Percentiles rank a stretch among this genome's conserved stretches.
These are phyloP conservation scores for Coccomyxa sp. DNA, from an alignment of 139 green algal genomes.

Conservation along the genomic window DNA sequence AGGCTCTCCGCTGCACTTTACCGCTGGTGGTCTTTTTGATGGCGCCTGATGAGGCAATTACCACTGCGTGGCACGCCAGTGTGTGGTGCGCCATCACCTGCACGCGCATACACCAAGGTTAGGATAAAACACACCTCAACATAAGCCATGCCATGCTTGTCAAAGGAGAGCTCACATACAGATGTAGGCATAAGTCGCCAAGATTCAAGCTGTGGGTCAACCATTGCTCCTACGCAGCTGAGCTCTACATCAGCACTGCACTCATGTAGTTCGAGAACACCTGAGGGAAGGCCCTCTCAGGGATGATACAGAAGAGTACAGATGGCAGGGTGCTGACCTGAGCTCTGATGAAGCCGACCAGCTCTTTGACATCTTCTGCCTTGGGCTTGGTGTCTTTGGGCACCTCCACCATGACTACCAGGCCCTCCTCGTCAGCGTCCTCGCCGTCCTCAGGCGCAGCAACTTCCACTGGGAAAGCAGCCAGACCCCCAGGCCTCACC, in stretches of 20 bases:
- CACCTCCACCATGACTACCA: constrained; percentile 8
- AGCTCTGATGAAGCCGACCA: background rate
- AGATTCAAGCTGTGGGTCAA: no score
- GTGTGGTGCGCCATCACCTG: constrained; percentile 3
- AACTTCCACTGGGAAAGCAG: constrained; percentile 13
- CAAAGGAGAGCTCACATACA: no score
- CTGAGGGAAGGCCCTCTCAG: no score
- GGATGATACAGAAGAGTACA: no score
- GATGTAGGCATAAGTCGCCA: no score
- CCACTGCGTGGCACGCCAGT: background rate
- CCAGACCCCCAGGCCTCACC: constrained; percentile 16
- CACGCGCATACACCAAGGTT: no score
- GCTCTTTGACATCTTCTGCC: constrained; percentile 1
- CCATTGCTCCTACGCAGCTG: no score
- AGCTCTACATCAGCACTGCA: no score
- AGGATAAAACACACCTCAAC: no score
- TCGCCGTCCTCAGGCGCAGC: background rate
- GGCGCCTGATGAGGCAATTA: background rate
- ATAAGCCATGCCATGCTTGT: no score
- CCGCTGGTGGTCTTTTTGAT: constrained; percentile 28
- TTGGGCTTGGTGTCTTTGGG: background rate
- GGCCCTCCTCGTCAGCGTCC: background rate
- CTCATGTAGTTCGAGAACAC: no score
- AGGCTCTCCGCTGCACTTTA: constrained; percentile 13
- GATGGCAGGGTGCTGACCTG: no score